phyloP scores from a whole-genome alignment of 371 early-diverging fungal genomes.

The Zancudomyces culisetae region DNA sequence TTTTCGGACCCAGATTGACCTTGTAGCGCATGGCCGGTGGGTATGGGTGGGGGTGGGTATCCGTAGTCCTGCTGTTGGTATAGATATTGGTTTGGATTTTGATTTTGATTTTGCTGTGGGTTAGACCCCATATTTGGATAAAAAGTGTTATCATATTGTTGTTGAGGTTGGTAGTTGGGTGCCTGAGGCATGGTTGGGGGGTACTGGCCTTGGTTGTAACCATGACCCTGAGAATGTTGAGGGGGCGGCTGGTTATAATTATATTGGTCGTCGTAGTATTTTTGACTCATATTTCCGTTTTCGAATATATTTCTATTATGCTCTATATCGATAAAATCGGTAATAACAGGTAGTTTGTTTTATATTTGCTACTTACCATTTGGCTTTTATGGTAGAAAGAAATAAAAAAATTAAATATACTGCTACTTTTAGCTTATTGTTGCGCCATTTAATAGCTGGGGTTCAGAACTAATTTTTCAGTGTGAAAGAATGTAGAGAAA shows the following conservation, averaged over 20 bases:
- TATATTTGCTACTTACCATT: too few relatives aligned
- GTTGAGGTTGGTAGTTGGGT: constrained; percentile 3
- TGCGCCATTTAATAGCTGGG: too few relatives aligned
- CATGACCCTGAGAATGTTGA: neutral
- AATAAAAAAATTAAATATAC: too few relatives aligned
- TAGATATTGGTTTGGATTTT: neutral
- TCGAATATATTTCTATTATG: neutral
- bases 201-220: constrained; percentile 4
- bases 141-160: too few relatives aligned
- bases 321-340: too few relatives aligned
- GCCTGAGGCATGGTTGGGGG: constrained; percentile 5
- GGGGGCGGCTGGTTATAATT: neutral
- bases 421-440: too few relatives aligned
- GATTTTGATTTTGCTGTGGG: neutral
- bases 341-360: too few relatives aligned
- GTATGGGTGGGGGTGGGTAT: constrained; percentile 7
- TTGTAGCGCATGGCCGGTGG: neutral
- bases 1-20: constrained; percentile 14
- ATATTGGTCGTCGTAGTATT: neutral
- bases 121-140: too few relatives aligned
- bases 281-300: neutral
- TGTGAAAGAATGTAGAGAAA: too few relatives aligned
- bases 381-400: too few relatives aligned
- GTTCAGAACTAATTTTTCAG: too few relatives aligned
- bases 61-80: neutral